Evolutionary conservation across 1,284 basidiomycete species (phyloP), one percentile per base, ranked within the genome.

Genomic region (Fomitopsis betulina): DNA sequence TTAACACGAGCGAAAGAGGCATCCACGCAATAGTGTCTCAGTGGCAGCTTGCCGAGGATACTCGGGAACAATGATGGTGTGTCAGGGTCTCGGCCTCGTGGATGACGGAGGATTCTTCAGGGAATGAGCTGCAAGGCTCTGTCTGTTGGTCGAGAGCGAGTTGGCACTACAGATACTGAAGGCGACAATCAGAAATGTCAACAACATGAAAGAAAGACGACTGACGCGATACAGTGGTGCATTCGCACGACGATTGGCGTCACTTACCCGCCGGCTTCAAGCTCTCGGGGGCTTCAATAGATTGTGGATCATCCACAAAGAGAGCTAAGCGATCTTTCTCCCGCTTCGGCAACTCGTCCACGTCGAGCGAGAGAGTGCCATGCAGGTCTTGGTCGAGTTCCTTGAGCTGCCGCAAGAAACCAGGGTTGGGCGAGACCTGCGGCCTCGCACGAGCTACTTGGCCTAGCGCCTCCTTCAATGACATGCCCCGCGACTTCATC

Each of bases 321-420:
- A 75, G 55, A 7, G 71, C 69, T 33, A 72, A 25, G 9, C 72
- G 65, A 54, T 75, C 71, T 53, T 63, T 63, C 53, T 69, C 65
- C 54, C 67, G 63, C 40, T 61, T 59, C 8, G 75, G 74, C 23
- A 76, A 53, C 53, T 66, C 70, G 5, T 72, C 71, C 15, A 75
- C 61, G 6, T 71, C 68, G 19, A 75, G 61, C 19, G 70, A 67
- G 6, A 54, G 35, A 17, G 35, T 54, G 2, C 72, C 72, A 50
- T 54, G 62, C 15, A 73, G 45, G 54, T 69, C 67, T 52, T 65
- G 35, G 58, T 78, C 76, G 56, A 77, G 35, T 25, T 68, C 70
- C 59, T 76, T 76, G 38, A 79, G 63, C 60, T 76, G 75, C 56
- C 60, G 55, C 23, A 79, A 23, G 57, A 78, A 76, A 6, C 76